Evolutionary conservation across 495 filamentous ascomycete genomes (phyloP).

Genomic region (Glarea lozoyensis): DNA sequence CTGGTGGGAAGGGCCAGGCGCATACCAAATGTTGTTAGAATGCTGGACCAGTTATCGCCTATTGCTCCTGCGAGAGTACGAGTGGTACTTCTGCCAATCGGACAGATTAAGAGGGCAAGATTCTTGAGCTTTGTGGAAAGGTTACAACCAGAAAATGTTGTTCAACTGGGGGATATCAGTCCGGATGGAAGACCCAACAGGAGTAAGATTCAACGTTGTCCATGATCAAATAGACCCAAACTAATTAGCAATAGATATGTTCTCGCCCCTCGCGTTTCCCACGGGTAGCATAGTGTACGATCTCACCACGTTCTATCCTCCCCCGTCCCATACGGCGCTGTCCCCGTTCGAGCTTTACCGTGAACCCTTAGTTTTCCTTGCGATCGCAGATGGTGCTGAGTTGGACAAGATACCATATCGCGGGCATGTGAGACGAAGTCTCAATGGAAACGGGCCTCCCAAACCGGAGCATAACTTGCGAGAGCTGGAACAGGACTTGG

Average conservation of each 20-base stretch:
- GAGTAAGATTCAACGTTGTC: slow-evolving; percentile 47
- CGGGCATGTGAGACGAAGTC: slow-evolving; percentile 34
- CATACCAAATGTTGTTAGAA: slow-evolving; percentile 39
- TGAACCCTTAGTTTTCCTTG: slow-evolving; percentile 71
- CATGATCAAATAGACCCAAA: not conserved
- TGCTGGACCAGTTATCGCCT: slow-evolving; percentile 84
- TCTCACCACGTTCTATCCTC: slow-evolving; percentile 67
- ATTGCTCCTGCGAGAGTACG: slow-evolving; percentile 82
- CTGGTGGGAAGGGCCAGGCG: no score
- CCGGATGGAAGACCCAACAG: slow-evolving; percentile 80
- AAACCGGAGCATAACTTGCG: slow-evolving; percentile 38
- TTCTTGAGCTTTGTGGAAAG: slow-evolving; percentile 72
- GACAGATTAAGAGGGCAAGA: slow-evolving; percentile 70
- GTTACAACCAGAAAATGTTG: slow-evolving; percentile 69
- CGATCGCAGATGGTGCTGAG: slow-evolving; percentile 64
- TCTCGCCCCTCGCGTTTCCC: slow-evolving; percentile 88
- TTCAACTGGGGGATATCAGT: slow-evolving; percentile 84
- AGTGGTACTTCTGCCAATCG: slow-evolving; percentile 75
- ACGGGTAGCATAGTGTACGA: slow-evolving; percentile 85
- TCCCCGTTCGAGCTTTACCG: slow-evolving; percentile 80
- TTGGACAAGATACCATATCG: slow-evolving; percentile 33
- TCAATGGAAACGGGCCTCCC: slow-evolving; percentile 33
- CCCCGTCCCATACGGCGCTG: slow-evolving; percentile 65
- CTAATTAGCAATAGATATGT: slow-evolving; percentile 60
- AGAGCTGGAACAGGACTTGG: slow-evolving; percentile 52